Evolutionary conservation across 192 early-diverging fungal species (phyloP).

Genomic region (Coemansia sp.): DNA sequence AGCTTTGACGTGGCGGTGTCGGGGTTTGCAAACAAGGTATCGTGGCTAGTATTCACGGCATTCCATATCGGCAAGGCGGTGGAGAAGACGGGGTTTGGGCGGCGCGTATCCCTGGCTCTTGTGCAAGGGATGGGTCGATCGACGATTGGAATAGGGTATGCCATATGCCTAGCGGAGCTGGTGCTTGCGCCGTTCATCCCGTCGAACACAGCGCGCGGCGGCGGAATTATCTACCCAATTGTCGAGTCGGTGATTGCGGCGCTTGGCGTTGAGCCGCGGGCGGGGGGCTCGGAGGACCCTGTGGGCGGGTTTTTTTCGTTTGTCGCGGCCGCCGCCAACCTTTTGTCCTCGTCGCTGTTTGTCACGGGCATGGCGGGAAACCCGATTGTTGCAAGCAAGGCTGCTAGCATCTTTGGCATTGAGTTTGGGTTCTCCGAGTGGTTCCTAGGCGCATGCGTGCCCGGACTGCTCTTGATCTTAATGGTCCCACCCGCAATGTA

Average conservation of each 20-base stretch:
- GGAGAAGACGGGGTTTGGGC: slow-evolving; percentile 63
- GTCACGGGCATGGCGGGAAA: slow-evolving; percentile 75
- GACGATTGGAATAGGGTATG: slow-evolving; percentile 60
- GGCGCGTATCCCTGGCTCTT: slow-evolving; percentile 60
- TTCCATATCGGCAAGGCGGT: slow-evolving; percentile 73
- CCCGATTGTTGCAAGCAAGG: slow-evolving; percentile 65
- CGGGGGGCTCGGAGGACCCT: slow-evolving; percentile 20
- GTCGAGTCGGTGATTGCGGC: slow-evolving; percentile 63
- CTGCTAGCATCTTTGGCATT: slow-evolving; percentile 60
- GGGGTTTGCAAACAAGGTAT: slow-evolving; percentile 63
- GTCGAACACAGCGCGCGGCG: slow-evolving; percentile 72
- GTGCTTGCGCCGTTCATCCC: slow-evolving; percentile 70
- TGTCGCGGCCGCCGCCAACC: slow-evolving; percentile 66
- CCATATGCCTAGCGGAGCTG: slow-evolving; percentile 57
- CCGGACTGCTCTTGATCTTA: slow-evolving; percentile 40
- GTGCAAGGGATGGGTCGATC: slow-evolving; percentile 56
- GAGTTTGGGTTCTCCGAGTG: slow-evolving; percentile 68
- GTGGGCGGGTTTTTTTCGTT: slow-evolving; percentile 63
- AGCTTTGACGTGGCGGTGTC: slow-evolving; percentile 61
- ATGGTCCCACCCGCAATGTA: slow-evolving; percentile 40
- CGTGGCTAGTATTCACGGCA: slow-evolving; percentile 71
- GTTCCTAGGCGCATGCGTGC: slow-evolving; percentile 59
- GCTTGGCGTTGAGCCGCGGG: slow-evolving; percentile 43
- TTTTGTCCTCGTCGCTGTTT: slow-evolving; percentile 70
- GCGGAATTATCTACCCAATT: slow-evolving; percentile 75